Evolutionary conservation across 305 asterid genomes (phyloP).

Genomic region (Fraxinus latifolia): DNA sequence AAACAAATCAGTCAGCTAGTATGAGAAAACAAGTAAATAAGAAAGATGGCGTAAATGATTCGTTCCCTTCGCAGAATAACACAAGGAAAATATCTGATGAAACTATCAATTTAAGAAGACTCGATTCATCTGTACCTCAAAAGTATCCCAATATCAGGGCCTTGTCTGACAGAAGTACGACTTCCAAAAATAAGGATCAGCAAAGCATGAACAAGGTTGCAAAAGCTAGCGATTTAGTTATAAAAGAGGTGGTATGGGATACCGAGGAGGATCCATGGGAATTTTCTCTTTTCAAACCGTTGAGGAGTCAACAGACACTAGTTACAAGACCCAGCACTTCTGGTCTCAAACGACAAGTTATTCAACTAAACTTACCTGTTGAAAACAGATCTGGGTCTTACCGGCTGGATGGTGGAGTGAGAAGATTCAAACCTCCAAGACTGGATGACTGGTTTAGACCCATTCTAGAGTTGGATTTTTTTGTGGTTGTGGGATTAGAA

Average conservation of each 20-base stretch:
- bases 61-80: constrained; percentile 24
- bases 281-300: constrained; percentile 72
- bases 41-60: constrained; percentile 23
- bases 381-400: constrained; percentile 50
- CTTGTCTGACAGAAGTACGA: constrained; percentile 29
- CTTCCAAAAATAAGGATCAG: constrained; percentile 36
- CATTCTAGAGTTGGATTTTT: constrained; percentile 77
- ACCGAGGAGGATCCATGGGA: constrained; percentile 63
- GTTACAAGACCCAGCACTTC: constrained; percentile 43
- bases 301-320: constrained; percentile 46
- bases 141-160: constrained; percentile 33
- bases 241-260: constrained; percentile 46
- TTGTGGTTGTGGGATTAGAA: constrained; percentile 68
- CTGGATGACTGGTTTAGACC: constrained; percentile 92
- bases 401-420: constrained; percentile 52
- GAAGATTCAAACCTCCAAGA: constrained; percentile 78
- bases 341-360: constrained; percentile 80
- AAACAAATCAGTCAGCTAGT: constrained; percentile 34
- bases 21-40: constrained; percentile 32
- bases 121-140: constrained; percentile 34
- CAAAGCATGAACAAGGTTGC: constrained; percentile 32
- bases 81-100: constrained; percentile 31
- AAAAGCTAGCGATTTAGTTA: constrained; percentile 35
- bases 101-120: constrained; percentile 30
- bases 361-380: constrained; percentile 67